These are phyloP conservation scores for Vigna reflexopilosa DNA, from an alignment of 306 rosid species.

Conservation along the genomic window DNA sequence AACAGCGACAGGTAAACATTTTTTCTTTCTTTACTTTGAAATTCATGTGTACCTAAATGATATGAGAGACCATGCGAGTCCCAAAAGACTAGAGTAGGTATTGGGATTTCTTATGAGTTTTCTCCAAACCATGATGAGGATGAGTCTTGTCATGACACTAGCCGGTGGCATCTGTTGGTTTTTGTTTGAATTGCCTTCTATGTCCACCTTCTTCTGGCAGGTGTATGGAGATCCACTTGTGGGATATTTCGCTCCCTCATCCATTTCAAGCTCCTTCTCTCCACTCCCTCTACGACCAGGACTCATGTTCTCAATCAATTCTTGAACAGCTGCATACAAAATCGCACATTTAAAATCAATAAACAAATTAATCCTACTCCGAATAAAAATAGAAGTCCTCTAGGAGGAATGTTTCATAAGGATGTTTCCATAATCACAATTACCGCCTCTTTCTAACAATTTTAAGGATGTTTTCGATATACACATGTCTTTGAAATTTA, in stretches of 20 bases:
- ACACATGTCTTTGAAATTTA: background rate
- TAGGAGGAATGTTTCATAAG: background rate
- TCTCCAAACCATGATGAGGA: slow-evolving; percentile 93
- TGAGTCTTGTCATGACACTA: slow-evolving; percentile 88
- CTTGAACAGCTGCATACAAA: slow-evolving; percentile 55
- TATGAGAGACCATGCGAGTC: slow-evolving; percentile 81
- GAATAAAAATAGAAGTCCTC: background rate
- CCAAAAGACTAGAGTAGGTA: slow-evolving; percentile 82
- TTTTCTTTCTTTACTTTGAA: background rate
- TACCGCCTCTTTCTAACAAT: background rate
- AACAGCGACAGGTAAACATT: background rate
- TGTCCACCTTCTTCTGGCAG: slow-evolving; percentile 60
- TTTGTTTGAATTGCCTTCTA: slow-evolving; percentile 57
- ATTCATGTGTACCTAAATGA: slow-evolving; percentile 61
- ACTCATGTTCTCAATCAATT: slow-evolving; percentile 63
- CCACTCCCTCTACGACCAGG: slow-evolving; percentile 59
- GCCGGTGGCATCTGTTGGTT: slow-evolving; percentile 88
- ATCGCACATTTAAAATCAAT: slow-evolving; percentile 12
- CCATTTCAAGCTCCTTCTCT: slow-evolving; percentile 51
- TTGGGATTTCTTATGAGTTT: slow-evolving; percentile 93
- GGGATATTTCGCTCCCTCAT: slow-evolving; percentile 62
- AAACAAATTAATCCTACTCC: background rate
- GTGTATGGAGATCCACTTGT: slow-evolving; percentile 65
- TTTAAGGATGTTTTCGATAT: background rate
- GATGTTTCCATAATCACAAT: background rate